phyloP scores from a whole-genome alignment of 2,329 filamentous ascomycete genomes.

The Magnaporthiopsis incrustans region DNA sequence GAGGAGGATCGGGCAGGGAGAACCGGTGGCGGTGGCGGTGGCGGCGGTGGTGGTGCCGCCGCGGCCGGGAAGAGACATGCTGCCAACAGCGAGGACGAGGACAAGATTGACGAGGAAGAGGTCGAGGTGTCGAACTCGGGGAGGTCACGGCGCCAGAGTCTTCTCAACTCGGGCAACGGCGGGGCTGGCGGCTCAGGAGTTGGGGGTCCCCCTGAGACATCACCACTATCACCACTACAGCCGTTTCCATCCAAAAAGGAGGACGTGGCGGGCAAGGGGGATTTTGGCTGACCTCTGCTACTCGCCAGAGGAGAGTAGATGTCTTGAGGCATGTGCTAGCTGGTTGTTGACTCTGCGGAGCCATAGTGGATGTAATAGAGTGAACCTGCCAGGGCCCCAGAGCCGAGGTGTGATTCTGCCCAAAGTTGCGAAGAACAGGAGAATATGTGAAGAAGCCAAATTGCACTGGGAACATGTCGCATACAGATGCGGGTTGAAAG shows the following conservation, averaged over 20 bases:
- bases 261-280: constrained; percentile 3
- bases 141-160: constrained; percentile 46
- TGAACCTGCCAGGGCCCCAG: not conserved
- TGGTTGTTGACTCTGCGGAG: not conserved
- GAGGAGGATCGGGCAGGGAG: constrained; percentile 19
- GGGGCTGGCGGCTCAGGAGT: constrained; percentile 15
- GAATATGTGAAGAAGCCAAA: too few relatives aligned
- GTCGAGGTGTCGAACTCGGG: constrained; percentile 34
- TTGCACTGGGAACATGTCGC: too few relatives aligned
- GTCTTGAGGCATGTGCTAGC: not conserved
- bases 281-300: not conserved
- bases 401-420: too few relatives aligned
- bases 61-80: not conserved
- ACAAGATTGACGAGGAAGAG: constrained; percentile 25
- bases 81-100: constrained; percentile 16
- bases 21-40: constrained; percentile 13
- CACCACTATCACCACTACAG: constrained; percentile 19
- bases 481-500: too few relatives aligned
- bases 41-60: too few relatives aligned
- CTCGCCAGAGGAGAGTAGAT: not conserved
- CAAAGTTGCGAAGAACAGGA: too few relatives aligned
- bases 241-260: constrained; percentile 7
- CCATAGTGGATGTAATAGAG: not conserved
- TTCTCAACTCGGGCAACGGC: constrained; percentile 28
- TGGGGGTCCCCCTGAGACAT: constrained; percentile 20